phyloP scores from a whole-genome alignment of 1,284 basidiomycete species.

The Boletus austroedulis region DNA sequence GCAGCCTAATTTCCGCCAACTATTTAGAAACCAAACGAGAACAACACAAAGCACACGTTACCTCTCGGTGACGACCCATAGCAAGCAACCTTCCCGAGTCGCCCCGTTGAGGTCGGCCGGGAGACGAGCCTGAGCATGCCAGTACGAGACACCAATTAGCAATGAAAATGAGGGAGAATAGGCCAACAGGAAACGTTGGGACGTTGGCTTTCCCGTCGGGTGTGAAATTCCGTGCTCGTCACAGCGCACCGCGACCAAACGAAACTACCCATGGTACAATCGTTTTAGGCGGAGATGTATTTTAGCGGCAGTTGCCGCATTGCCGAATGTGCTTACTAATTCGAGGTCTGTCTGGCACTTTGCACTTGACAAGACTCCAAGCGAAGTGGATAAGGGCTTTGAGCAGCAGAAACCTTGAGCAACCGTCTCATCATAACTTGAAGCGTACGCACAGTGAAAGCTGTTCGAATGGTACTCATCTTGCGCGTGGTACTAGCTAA shows the following conservation, averaged over 20 bases:
- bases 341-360: too few species aligned
- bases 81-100: conserved; percentile 59
- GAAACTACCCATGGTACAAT: conserved; percentile 8
- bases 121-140: conserved; percentile 65
- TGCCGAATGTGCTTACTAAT: background rate
- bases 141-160: conserved; percentile 18
- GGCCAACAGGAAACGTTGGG: conserved; percentile 19
- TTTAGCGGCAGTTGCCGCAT: conserved; percentile 16
- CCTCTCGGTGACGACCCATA: conserved; percentile 45
- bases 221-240: conserved; percentile 30
- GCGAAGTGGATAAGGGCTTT: too few species aligned
- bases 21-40: conserved; percentile 1
- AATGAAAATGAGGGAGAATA: conserved; percentile 10
- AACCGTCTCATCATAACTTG: too few species aligned
- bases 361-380: too few species aligned
- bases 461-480: too few species aligned
- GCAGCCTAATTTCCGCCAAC: conserved; percentile 40
- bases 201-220: conserved; percentile 16
- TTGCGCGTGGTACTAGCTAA: too few species aligned
- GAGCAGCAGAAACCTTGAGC: too few species aligned
- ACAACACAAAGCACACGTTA: conserved; percentile 25
- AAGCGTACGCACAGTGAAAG: too few species aligned
- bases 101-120: conserved; percentile 60
- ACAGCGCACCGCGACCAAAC: conserved; percentile 23
- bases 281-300: conserved; percentile 25